Conservation (phyloP, 495 filamentous ascomycete genomes). For the Xylaria curta region DNA sequence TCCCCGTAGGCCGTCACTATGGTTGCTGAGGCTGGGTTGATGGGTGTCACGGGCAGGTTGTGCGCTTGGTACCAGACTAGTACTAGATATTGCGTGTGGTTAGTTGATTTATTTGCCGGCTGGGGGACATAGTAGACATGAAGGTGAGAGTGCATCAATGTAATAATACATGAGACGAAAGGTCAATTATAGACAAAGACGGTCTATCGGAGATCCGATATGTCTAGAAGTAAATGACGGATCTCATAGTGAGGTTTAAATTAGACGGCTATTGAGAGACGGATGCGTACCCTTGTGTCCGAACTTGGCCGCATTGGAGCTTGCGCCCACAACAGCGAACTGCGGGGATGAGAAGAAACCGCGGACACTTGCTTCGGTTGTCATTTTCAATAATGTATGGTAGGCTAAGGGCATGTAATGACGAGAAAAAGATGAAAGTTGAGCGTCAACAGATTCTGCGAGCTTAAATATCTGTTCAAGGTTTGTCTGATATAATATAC, state of each 20-base stretch:
- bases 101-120: not conserved
- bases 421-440: not conserved
- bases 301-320: conserved; percentile 80
- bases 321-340: conserved; percentile 92
- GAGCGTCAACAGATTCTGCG: not conserved
- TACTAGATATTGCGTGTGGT: conserved; percentile 56
- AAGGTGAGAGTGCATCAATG: not conserved
- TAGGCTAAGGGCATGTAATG: not conserved
- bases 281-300: conserved; percentile 79
- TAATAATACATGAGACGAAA: not conserved
- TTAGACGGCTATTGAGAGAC: not conserved
- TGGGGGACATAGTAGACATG: not conserved
- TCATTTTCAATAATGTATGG: conserved; percentile 38
- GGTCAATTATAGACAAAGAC: not conserved
- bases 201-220: conserved; percentile 21
- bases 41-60: conserved; percentile 74
- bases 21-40: conserved; percentile 73
- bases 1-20: conserved; percentile 59
- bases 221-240: not conserved
- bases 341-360: conserved; percentile 81
- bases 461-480: not conserved
- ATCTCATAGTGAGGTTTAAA: not conserved
- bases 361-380: conserved; percentile 67
- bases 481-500: not conserved
- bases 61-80: conserved; percentile 87